Conservation (phyloP, 768 basidiomycete genomes). For the Mycena venus region DNA sequence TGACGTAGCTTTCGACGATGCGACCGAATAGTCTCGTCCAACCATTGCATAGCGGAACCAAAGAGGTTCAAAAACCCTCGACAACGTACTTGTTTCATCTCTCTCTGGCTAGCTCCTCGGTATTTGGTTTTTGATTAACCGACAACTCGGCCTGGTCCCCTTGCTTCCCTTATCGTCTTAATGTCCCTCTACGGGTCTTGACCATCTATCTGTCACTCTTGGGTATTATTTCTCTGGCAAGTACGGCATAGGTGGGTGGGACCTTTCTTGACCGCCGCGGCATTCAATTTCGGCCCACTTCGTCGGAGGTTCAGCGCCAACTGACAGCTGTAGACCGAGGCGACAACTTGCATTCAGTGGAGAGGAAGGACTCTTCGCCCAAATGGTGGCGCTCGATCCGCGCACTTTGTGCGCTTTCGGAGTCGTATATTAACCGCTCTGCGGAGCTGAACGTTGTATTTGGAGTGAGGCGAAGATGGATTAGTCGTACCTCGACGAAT, state of each 20-base stretch:
- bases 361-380: background rate
- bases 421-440: background rate
- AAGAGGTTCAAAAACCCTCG: too few species aligned
- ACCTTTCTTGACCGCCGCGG: too few species aligned
- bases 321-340: background rate
- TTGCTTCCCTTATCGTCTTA: conserved; percentile 6
- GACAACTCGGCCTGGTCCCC: conserved; percentile 8
- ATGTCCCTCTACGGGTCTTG: conserved; percentile 3
- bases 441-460: too few species aligned
- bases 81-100: too few species aligned
- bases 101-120: background rate
- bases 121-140: background rate
- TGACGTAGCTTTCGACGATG: background rate
- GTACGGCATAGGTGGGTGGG: too few species aligned
- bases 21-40: too few species aligned
- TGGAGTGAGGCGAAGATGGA: too few species aligned
- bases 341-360: background rate
- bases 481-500: too few species aligned
- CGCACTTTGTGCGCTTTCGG: conserved; percentile 8
- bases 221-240: too few species aligned
- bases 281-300: background rate
- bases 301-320: background rate
- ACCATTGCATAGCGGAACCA: too few species aligned
- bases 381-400: too few species aligned
- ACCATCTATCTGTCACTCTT: background rate